Conservation (phyloP, 495 filamentous ascomycete species). For the Aspergillus taichungensis region DNA sequence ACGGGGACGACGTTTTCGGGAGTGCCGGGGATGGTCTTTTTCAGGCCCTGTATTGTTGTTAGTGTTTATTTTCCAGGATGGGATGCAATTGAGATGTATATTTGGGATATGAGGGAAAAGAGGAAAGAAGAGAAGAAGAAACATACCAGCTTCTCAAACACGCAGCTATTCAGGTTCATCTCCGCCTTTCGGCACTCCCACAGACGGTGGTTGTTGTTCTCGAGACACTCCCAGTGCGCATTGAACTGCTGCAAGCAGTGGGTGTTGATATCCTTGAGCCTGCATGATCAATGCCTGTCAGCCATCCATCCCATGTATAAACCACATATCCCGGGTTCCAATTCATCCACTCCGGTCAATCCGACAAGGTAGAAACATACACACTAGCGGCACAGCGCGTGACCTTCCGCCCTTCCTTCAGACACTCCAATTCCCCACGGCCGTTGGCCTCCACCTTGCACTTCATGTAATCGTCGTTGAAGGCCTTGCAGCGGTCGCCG, state of each 20-base stretch:
- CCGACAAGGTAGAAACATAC: slow-evolving; percentile 46
- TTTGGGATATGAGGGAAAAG: not conserved
- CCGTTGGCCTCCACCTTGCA: slow-evolving; percentile 91
- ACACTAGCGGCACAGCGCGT: slow-evolving; percentile 94
- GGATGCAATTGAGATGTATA: not conserved
- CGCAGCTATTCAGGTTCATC: slow-evolving; percentile 80
- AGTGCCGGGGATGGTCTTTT: slow-evolving; percentile 81
- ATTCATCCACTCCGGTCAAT: not conserved
- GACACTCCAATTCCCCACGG: slow-evolving; percentile 82
- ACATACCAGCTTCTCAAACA: slow-evolving; percentile 89
- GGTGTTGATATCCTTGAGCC: slow-evolving; percentile 92
- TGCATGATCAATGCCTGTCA: slow-evolving; percentile 21
- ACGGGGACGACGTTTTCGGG: slow-evolving; percentile 71
- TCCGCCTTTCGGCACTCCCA: slow-evolving; percentile 80
- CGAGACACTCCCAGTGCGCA: slow-evolving; percentile 87
- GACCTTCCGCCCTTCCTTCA: slow-evolving; percentile 93
- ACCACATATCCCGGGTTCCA: not conserved
- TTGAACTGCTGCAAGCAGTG: slow-evolving; percentile 86
- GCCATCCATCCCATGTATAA: slow-evolving; percentile 2
- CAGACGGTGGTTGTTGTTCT: slow-evolving; percentile 93
- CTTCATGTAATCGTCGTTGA: slow-evolving; percentile 99
- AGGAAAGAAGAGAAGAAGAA: not conserved
- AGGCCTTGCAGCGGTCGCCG: slow-evolving; percentile 83
- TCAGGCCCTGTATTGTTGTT: slow-evolving; percentile 54
- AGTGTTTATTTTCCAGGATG: not conserved